phyloP scores from a whole-genome alignment of 495 filamentous ascomycete species.

The Wilcoxina mikolae region DNA sequence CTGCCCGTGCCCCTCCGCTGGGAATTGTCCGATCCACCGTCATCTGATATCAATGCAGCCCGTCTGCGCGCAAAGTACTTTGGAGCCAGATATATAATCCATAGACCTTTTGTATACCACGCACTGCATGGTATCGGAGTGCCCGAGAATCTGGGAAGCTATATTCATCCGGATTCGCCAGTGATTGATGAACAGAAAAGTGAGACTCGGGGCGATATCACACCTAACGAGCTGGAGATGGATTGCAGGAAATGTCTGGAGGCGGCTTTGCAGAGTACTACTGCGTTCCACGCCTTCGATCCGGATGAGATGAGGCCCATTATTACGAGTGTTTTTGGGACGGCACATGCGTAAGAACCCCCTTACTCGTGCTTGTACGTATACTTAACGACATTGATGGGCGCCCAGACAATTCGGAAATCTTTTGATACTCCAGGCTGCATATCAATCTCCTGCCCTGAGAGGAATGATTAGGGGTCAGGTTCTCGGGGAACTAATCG shows the following conservation, averaged over 20 bases:
- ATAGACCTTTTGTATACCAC: conserved; percentile 61
- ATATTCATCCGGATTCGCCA: neutral
- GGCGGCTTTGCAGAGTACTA: conserved; percentile 70
- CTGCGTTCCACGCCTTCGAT: conserved; percentile 62
- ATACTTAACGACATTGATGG: conserved; percentile 7
- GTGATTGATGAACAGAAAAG: neutral
- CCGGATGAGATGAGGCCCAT: conserved; percentile 47
- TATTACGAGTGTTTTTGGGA: conserved; percentile 89
- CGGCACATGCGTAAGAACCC: conserved; percentile 79
- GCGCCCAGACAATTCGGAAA: conserved; percentile 82
- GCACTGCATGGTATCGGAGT: conserved; percentile 38
- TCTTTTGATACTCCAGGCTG: conserved; percentile 71
- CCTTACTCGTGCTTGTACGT: neutral
- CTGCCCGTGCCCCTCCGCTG: conserved; percentile 41
- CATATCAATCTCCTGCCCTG: conserved; percentile 35
- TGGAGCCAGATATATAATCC: conserved; percentile 78
- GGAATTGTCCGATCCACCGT: conserved; percentile 50
- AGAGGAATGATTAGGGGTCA: conserved; percentile 17
- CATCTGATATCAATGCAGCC: conserved; percentile 64
- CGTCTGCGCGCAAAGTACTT: conserved; percentile 88
- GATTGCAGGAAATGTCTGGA: conserved; percentile 45
- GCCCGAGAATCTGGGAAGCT: neutral
- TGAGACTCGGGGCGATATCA: conserved; percentile 9
- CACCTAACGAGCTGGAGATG: conserved; percentile 27
- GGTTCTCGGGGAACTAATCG: conserved; percentile 16